Evolutionary conservation across 2,329 filamentous ascomycete species (phyloP), one percentile per base, ranked within the genome.

Genomic region (Colletotrichum cordylinicola): DNA sequence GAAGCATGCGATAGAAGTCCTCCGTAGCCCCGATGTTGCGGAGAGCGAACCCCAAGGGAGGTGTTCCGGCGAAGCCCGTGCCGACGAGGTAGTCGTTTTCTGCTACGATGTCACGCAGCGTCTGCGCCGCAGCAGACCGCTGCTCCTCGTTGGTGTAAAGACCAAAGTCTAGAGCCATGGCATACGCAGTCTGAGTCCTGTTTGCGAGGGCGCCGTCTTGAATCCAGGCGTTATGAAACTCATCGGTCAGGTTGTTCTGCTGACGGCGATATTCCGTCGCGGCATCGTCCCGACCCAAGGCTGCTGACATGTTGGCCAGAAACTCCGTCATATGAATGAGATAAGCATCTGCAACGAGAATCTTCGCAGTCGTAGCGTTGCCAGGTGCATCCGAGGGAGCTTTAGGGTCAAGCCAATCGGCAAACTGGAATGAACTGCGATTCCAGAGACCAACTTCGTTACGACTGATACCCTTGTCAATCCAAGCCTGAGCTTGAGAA

Each of bases 401-500:
- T 5, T 83, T 82, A 0, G 88, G 88, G 70, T 89, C 88, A 2
- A 90, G 83, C 88, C 88, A 90, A 76, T 90, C 88, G 35, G 86
- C 83, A 43, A 84, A 84, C 73, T 89, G 87, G 60, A 81, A 82
- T 12, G 74, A 72, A 31, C 77, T 79, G 6, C 80, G 81, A 60
- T 84, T 79, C 88, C 88, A 89, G 0, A 89, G 80, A 3, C 85
- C 83, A 8, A 80, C 82, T 0, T 70, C 69, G 62, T 79, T 83
- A n/a, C 81, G 80, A 4, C 78, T 82, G 52, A 85, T 83, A 8
- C 83, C 83, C 29, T 76, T 82, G 76, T 83, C 83, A 1, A 88
- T 72, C 85, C 86, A 89, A 0, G 80, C 81, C 48, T 81, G 81
- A 79, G 87, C 85, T 2, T 85, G 85, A 1, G 80, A 75, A 16